phyloP scores from a whole-genome alignment of 2,329 filamentous ascomycete genomes.

The Cadophora sp. region DNA sequence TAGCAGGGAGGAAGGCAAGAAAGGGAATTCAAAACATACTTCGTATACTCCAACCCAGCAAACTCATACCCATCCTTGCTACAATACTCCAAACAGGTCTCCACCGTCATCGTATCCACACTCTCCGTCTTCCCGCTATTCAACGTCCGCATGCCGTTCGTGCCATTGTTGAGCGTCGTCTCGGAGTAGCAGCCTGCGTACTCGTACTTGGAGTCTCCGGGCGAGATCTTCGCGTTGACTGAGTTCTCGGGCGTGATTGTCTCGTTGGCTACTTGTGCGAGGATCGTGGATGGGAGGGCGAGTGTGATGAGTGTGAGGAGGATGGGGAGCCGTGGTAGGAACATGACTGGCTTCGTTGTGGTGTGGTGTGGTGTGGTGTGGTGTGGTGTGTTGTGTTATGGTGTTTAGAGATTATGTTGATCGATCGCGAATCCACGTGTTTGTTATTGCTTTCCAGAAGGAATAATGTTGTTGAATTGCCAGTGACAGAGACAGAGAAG shows the following conservation, averaged over 20 bases:
- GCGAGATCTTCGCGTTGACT: slow-evolving; percentile 28
- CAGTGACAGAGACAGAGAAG: neutral
- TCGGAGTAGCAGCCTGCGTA: slow-evolving; percentile 51
- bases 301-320: slow-evolving; percentile 8
- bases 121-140: slow-evolving; percentile 29
- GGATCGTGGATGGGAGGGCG: neutral
- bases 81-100: slow-evolving; percentile 36
- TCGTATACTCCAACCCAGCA: slow-evolving; percentile 42
- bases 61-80: slow-evolving; percentile 28
- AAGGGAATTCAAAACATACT: slow-evolving; percentile 26
- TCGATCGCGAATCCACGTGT: neutral
- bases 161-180: slow-evolving; percentile 40
- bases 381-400: neutral
- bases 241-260: slow-evolving; percentile 22
- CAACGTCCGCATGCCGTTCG: slow-evolving; percentile 34
- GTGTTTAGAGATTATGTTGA: neutral
- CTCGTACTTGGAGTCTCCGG: slow-evolving; percentile 27
- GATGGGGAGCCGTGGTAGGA: neutral
- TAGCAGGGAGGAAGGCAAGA: slow-evolving; percentile 1
- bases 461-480: neutral
- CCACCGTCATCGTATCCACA: slow-evolving; percentile 37
- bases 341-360: neutral
- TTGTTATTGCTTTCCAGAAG: neutral
- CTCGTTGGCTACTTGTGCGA: slow-evolving; percentile 8
- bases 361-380: neutral